Evolutionary conservation across 768 basidiomycete species (phyloP), one percentile per base, ranked within the genome.

Genomic region (Sporobolomyces roseus): DNA sequence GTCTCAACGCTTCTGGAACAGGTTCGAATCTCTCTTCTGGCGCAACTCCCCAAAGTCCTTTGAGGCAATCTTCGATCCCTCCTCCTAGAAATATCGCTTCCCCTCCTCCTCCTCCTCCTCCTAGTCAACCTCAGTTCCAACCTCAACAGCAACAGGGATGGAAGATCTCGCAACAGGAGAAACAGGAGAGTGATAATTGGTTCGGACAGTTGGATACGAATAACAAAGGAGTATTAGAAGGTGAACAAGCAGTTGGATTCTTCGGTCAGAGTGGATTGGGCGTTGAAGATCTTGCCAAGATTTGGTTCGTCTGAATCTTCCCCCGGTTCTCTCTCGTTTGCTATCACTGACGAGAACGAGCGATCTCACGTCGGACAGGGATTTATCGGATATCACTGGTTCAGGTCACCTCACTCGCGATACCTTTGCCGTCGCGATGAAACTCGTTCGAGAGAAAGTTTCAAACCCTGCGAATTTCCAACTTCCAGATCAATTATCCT

Each of bases 381-480:
- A 99, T 78, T 84, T 99, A 25, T 83, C 92, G 32, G 94, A 98
- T 76, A 83, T 97, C 29, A 85, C 88, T 69, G 88, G 88, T 59
- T 88, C 94, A 64, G 96, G 96, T 2, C 84, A 83, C 62, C 82
- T 99, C 54, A 92, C 87, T 4, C 84, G 87, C 60, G 93, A 97
- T 55, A 91, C 92, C 19, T 98, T 99, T 78, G 94, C 96, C 12
- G 88, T 98, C 51, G 96, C 93, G 5, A 86, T 93, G 86, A 85
- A 94, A 79, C 83, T 99, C 41, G 97, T 99, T 74, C 89, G 90
- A 79, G 84, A 84, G 75, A 91, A 88, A 78, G 80, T 96, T 13
- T 82, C 84, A 10, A 93, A 94, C 23, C 85, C 85, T 69, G 4
- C 58, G 2, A 87, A 89, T 3, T 79, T 96, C 51, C 79, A 80